Conservation (phyloP, 176 grass and related monocot genomes). For the Rhipidocladum racemiflorum region DNA sequence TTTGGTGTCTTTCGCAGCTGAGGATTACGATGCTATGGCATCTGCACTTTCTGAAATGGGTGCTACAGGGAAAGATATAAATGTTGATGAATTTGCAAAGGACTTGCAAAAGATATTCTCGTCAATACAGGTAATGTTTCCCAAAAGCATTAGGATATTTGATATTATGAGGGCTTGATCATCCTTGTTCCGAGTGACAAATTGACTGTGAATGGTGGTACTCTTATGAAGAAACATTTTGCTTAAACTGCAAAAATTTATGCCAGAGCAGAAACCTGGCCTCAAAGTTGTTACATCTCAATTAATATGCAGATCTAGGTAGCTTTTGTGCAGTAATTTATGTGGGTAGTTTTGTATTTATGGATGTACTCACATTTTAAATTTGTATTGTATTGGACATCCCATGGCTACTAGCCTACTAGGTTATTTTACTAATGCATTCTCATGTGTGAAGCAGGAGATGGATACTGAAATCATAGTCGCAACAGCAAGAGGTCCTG, state of each 20-base stretch:
- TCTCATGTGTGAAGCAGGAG: constrained; percentile 47
- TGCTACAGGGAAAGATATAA: constrained; percentile 80
- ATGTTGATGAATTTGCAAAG: constrained; percentile 71
- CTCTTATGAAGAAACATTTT: constrained; percentile 7
- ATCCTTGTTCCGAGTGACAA: background rate
- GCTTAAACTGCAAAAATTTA: background rate
- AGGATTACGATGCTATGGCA: constrained; percentile 89
- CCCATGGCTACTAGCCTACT: background rate
- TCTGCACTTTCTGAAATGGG: constrained; percentile 86
- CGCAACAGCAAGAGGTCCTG: constrained; percentile 61
- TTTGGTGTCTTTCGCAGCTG: constrained; percentile 84
- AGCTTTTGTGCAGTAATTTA: constrained; percentile 10
- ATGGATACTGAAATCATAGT: constrained; percentile 92
- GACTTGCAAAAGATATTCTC: constrained; percentile 89
- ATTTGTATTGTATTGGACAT: background rate
- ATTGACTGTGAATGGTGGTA: background rate
- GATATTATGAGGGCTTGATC: background rate
- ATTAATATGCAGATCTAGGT: background rate
- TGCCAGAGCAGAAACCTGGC: background rate
- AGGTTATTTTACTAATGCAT: constrained; percentile 25
- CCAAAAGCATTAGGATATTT: constrained; percentile 1
- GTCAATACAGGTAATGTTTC: constrained; percentile 76
- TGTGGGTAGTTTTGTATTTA: background rate
- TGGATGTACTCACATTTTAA: background rate
- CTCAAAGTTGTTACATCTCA: constrained; percentile 2